phyloP scores from a whole-genome alignment of 805 yeast species.

The Candida hungchunana region DNA sequence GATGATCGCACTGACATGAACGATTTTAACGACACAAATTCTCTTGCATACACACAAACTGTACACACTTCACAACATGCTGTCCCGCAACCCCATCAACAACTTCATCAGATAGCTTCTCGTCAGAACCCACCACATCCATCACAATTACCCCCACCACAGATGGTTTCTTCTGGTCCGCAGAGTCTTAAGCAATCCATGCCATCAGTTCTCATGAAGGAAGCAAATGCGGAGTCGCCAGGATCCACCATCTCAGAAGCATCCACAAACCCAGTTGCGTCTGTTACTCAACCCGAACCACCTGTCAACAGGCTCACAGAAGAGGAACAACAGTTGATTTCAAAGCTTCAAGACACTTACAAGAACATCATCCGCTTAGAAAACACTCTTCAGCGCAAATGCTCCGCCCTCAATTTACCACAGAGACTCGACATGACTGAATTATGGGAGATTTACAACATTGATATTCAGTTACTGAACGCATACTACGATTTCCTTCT shows the following conservation, averaged over 20 bases:
- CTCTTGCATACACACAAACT: slow-evolving; percentile 17
- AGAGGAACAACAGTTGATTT: slow-evolving; percentile 62
- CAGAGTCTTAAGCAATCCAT: slow-evolving; percentile 1
- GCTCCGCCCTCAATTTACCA: slow-evolving; percentile 53
- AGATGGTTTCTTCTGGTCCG: neutral
- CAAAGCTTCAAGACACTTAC: slow-evolving; percentile 71
- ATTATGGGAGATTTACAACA: slow-evolving; percentile 68
- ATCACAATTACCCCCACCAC: slow-evolving; percentile 9
- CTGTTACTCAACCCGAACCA: slow-evolving; percentile 10
- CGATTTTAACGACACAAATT: slow-evolving; percentile 18
- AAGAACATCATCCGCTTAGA: slow-evolving; percentile 64
- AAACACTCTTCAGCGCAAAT: slow-evolving; percentile 65
- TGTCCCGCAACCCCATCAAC: slow-evolving; percentile 3
- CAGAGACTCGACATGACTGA: slow-evolving; percentile 57
- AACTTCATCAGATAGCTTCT: slow-evolving; percentile 1
- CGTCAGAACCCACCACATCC: slow-evolving; percentile 7
- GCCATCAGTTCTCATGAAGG: slow-evolving; percentile 12
- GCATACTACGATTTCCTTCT: slow-evolving; percentile 69
- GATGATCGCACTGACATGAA: slow-evolving; percentile 22
- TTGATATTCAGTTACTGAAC: slow-evolving; percentile 60
- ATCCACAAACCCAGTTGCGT: slow-evolving; percentile 7
- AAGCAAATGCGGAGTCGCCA: slow-evolving; percentile 20
- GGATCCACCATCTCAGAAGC: slow-evolving; percentile 18
- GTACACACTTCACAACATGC: slow-evolving; percentile 5
- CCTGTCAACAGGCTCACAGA: slow-evolving; percentile 32